Percentiles rank a stretch among this genome's conserved stretches.
phyloP scores from a whole-genome alignment of 371 early-diverging fungal species.

The Entomophthora muscae region DNA sequence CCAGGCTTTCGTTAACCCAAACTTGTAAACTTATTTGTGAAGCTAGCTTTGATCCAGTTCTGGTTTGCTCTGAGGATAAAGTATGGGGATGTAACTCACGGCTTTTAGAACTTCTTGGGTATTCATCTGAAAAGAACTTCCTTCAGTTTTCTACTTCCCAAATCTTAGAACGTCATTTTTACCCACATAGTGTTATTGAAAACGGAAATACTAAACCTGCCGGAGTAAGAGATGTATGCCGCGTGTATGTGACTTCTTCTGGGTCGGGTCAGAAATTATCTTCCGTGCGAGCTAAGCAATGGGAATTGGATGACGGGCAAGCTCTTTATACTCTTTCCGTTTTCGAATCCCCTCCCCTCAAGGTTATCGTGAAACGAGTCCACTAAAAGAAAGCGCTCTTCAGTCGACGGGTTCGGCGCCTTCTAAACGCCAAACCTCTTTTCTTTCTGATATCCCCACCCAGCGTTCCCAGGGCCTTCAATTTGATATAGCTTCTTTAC shows the following conservation, averaged over 20 bases:
- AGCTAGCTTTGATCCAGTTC: background rate
- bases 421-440: background rate
- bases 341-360: background rate
- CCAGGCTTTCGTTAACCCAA: background rate
- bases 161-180: constrained; percentile 1
- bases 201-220: background rate
- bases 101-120: background rate
- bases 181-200: constrained; percentile 2
- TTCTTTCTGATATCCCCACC: background rate
- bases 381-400: background rate
- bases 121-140: background rate
- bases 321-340: background rate
- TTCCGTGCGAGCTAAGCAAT: background rate
- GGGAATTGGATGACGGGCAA: background rate
- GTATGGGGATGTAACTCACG: constrained; percentile 1
- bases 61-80: constrained; percentile 1
- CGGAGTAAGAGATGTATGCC: background rate
- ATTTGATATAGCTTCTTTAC: background rate
- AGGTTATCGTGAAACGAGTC: background rate
- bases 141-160: background rate
- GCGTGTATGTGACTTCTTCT: background rate
- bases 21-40: constrained; percentile 2
- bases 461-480: background rate
- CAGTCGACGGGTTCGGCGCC: background rate
- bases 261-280: background rate